Evolutionary conservation across 140 eudicot species (phyloP).

Genomic region (Stevia rebaudiana): DNA sequence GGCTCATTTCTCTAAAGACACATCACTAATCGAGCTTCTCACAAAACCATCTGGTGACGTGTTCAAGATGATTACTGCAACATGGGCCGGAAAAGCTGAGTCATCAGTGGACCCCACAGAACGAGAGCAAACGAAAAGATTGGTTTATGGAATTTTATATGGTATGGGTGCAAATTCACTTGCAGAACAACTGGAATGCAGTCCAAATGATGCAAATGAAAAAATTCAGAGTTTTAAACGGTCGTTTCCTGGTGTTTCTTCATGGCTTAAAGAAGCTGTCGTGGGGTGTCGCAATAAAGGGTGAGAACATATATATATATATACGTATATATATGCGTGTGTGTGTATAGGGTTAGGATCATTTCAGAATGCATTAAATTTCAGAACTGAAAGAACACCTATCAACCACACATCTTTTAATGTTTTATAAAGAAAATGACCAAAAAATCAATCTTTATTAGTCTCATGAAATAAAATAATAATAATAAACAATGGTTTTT

Average conservation of each 20-base stretch:
- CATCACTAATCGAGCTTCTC: constrained; percentile 68
- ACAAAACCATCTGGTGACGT: constrained; percentile 70
- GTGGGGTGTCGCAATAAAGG: constrained; percentile 70
- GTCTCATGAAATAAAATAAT: too few species aligned
- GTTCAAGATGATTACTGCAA: constrained; percentile 83
- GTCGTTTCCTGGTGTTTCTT: constrained; percentile 83
- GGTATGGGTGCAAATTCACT: constrained; percentile 91
- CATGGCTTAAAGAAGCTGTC: constrained; percentile 93
- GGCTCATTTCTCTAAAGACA: constrained; percentile 96
- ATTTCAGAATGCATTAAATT: too few species aligned
- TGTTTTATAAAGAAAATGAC: too few species aligned
- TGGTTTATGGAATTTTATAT: constrained; percentile 85
- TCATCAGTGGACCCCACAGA: constrained; percentile 55
- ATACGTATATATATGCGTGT: neutral
- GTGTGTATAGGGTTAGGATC: too few species aligned
- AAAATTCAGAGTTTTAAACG: constrained; percentile 75
- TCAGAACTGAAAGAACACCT: too few species aligned
- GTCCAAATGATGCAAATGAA: constrained; percentile 69
- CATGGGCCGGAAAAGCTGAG: constrained; percentile 79
- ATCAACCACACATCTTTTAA: too few species aligned
- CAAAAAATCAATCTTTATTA: too few species aligned
- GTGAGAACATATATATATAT: constrained; percentile 28
- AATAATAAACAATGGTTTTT: too few species aligned
- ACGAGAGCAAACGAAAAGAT: constrained; percentile 84
- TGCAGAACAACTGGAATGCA: constrained; percentile 90